Evolutionary conservation across 805 yeast species (phyloP).

Genomic region (Metschnikowia arizonensis): DNA sequence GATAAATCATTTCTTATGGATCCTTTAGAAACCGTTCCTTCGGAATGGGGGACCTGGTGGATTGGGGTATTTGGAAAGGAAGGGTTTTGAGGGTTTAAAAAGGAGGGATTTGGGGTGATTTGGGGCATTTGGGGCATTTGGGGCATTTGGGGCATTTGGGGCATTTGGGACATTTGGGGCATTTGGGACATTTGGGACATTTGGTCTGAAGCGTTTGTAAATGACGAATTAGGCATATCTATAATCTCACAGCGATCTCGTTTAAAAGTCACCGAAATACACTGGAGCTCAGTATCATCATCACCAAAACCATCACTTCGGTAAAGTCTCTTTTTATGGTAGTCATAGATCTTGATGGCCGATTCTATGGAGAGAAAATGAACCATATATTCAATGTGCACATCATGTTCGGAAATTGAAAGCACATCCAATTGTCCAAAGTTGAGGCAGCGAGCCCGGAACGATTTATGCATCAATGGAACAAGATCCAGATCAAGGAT

Average conservation of each 20-base stretch:
- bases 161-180: no score
- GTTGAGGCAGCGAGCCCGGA: conserved; percentile 30
- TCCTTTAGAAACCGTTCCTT: not conserved
- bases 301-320: conserved; percentile 17
- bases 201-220: no score
- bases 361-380: conserved; percentile 45
- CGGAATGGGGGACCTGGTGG: not conserved
- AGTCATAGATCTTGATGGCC: conserved; percentile 44
- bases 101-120: no score
- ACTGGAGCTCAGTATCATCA: conserved; percentile 14
- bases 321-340: conserved; percentile 19
- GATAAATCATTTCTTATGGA: not conserved
- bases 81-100: no score
- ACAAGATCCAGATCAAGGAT: conserved; percentile 12
- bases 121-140: no score
- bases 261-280: conserved; percentile 23
- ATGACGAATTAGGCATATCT: conserved; percentile 17
- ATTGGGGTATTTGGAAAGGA: no score
- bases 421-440: conserved; percentile 43
- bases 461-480: conserved; percentile 18
- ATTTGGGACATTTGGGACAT: no score
- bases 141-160: no score
- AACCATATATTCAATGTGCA: conserved; percentile 19
- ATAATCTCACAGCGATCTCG: conserved; percentile 35
- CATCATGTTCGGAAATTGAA: conserved; percentile 6